Evolutionary conservation across 257 asterid species (phyloP).

Genomic region (Solanum paucissectum): DNA sequence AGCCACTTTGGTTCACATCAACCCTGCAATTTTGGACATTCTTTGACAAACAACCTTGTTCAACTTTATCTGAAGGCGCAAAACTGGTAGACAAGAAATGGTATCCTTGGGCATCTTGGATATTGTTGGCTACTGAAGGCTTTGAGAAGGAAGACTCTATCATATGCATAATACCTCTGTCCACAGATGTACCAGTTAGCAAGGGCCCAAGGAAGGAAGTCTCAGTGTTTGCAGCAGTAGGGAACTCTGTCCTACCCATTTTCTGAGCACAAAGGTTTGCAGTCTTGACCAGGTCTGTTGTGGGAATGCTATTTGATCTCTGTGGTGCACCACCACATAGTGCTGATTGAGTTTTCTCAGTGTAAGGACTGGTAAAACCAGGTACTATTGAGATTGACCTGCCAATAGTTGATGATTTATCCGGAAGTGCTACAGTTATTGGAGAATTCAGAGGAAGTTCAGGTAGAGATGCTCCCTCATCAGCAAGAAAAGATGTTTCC

Average conservation of each 20-base stretch:
- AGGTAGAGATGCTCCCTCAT: conserved; percentile 94
- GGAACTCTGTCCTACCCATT: conserved; percentile 16
- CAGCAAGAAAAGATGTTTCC: conserved; percentile 97
- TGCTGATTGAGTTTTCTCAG: conserved; percentile 33
- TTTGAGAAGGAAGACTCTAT: conserved; percentile 16
- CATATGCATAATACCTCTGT: conserved; percentile 16
- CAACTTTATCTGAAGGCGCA: conserved; percentile 11
- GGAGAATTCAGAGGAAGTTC: conserved; percentile 62
- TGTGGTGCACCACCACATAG: conserved; percentile 40
- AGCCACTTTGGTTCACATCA: conserved; percentile 13
- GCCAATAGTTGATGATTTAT: conserved; percentile 50
- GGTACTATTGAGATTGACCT: conserved; percentile 71
- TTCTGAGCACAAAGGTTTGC: conserved; percentile 19
- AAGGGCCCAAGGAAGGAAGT: conserved; percentile 23
- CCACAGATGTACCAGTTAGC: conserved; percentile 12
- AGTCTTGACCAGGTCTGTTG: conserved; percentile 29
- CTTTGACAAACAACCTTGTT: conserved; percentile 1
- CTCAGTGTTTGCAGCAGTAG: conserved; percentile 22
- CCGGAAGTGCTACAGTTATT: conserved; percentile 74
- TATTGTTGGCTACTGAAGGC: conserved; percentile 9
- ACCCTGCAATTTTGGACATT: conserved; percentile 9
- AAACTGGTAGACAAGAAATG: conserved; percentile 7
- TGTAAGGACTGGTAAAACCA: conserved; percentile 35
- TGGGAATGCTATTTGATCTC: conserved; percentile 45
- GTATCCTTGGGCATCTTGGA: conserved; percentile 12